Evolutionary conservation across 768 basidiomycete genomes (phyloP), one percentile per base, ranked within the genome.

Genomic region (Xerocomus spinulosus): DNA sequence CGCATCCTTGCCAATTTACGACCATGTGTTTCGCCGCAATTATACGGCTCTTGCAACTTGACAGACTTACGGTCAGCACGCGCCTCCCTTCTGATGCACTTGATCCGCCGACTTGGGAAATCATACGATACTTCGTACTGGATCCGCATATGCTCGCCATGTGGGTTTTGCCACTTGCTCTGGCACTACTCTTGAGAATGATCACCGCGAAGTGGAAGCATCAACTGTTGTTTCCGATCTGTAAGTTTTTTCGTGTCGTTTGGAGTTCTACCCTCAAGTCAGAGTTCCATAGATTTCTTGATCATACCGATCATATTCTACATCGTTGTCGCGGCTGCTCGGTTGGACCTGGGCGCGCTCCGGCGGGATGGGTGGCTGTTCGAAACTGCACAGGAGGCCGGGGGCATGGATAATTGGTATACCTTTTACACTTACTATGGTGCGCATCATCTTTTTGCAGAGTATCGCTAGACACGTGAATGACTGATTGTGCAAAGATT

Each of bases 211-310:
- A 75, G 50, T 90, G 72, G 68, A 79, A 85, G 33, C 92, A 97
- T 67, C 93, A 97, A 54, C 76, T 97, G 17, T 77, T 98, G 59
- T 94, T 98, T 63, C 95, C 96, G 2, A 68, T 81, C 26, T 92
- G 89, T 90, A 48, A 58, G 88, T 72, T 29, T 39, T 7, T 5
- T 1, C 15, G 4, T 9, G 30, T 26, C 2, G 5, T 17, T 36
- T 36, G 3, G n/a, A 30, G 15, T 18, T 4, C 4, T 9, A 5
- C 10, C 14, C 15, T 29, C 13, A 18, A 50, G 2, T 6, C 4
- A 24, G 36, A 0, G 5, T 14, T 24, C 25, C 10, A 4, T 50
- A 92, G 89, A 89, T 70, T 92, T 92, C 63, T 66, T 90, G 41
- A 59, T 77, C 34, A 92, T 98, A 49, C 91, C 92, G 1, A 55